Evolutionary conservation across 306 rosid species (phyloP).

Genomic region (Styphnolobium japonicum): DNA sequence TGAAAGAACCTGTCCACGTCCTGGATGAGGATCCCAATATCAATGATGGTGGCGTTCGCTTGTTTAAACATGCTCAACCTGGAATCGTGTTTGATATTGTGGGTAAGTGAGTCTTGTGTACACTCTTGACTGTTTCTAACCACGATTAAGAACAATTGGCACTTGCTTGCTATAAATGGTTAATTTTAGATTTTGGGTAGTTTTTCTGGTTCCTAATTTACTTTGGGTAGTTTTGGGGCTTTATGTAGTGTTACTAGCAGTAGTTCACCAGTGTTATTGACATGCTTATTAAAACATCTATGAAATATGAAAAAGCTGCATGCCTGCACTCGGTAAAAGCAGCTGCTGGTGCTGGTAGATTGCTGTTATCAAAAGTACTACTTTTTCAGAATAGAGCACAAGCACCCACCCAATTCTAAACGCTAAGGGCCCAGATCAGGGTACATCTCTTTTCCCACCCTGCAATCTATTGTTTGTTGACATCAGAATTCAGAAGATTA

Average conservation of each 20-base stretch:
- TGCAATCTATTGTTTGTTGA: slow-evolving; percentile 27
- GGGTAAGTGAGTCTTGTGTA: slow-evolving; percentile 46
- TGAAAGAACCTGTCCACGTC: slow-evolving; percentile 37
- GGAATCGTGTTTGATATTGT: slow-evolving; percentile 69
- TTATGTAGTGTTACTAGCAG: slow-evolving; percentile 20
- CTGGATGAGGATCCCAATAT: slow-evolving; percentile 39
- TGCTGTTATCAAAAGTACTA: slow-evolving; percentile 5
- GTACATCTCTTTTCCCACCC: slow-evolving; percentile 16
- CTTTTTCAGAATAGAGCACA: slow-evolving; percentile 24
- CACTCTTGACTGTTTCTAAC: background rate
- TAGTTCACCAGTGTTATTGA: slow-evolving; percentile 14
- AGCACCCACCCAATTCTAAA: slow-evolving; percentile 10
- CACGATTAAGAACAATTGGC: background rate
- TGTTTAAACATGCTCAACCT: slow-evolving; percentile 75
- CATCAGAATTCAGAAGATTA: slow-evolving; percentile 1
- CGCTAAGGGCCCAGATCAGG: slow-evolving; percentile 22
- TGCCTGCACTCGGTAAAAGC: slow-evolving; percentile 23
- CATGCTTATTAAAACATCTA: background rate
- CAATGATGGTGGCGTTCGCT: slow-evolving; percentile 60
- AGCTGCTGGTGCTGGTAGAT: background rate
- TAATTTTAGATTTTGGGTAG: slow-evolving; percentile 21
- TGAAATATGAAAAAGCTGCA: slow-evolving; percentile 25
- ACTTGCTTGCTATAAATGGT: slow-evolving; percentile 14
- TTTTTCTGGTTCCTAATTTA: slow-evolving; percentile 18
- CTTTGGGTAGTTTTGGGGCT: background rate